Evolutionary conservation across 2,329 filamentous ascomycete genomes (phyloP).

Genomic region (Aspergillus jensenii): DNA sequence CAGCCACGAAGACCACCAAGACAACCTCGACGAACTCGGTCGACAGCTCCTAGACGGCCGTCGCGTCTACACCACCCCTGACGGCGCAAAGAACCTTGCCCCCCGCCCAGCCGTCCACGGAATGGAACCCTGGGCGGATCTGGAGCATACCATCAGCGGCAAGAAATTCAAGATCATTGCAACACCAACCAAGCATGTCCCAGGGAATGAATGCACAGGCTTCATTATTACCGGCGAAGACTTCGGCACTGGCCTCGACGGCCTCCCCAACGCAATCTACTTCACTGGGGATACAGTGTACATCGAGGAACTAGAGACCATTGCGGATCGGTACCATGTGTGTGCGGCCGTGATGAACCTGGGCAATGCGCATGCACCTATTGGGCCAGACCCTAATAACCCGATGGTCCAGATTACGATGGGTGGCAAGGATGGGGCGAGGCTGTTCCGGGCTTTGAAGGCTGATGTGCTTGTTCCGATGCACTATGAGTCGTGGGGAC

Average conservation of each 20-base stretch:
- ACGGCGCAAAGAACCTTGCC: conserved; percentile 46
- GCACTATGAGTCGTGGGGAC: conserved; percentile 50
- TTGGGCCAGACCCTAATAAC: conserved; percentile 19
- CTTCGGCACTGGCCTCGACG: conserved; percentile 39
- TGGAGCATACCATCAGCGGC: conserved; percentile 28
- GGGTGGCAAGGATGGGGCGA: conserved; percentile 44
- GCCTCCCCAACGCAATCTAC: conserved; percentile 48
- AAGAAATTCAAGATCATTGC: conserved; percentile 42
- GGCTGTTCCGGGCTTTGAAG: conserved; percentile 40
- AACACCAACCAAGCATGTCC: conserved; percentile 47
- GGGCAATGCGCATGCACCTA: conserved; percentile 31
- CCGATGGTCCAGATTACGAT: conserved; percentile 42
- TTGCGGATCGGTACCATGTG: conserved; percentile 39
- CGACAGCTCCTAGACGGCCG: conserved; percentile 49
- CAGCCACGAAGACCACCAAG: conserved; percentile 53
- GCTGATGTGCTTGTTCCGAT: conserved; percentile 48
- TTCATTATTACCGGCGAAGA: conserved; percentile 41
- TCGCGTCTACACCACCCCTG: conserved; percentile 47
- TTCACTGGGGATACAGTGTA: conserved; percentile 54
- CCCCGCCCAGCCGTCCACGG: conserved; percentile 45
- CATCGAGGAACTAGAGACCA: conserved; percentile 39
- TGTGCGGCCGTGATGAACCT: conserved; percentile 44
- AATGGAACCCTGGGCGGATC: conserved; percentile 42
- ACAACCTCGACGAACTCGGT: conserved; percentile 51
- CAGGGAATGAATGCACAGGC: conserved; percentile 47